phyloP scores from a whole-genome alignment of 2,329 filamentous ascomycete species.

The Microdochium bolleyi region DNA sequence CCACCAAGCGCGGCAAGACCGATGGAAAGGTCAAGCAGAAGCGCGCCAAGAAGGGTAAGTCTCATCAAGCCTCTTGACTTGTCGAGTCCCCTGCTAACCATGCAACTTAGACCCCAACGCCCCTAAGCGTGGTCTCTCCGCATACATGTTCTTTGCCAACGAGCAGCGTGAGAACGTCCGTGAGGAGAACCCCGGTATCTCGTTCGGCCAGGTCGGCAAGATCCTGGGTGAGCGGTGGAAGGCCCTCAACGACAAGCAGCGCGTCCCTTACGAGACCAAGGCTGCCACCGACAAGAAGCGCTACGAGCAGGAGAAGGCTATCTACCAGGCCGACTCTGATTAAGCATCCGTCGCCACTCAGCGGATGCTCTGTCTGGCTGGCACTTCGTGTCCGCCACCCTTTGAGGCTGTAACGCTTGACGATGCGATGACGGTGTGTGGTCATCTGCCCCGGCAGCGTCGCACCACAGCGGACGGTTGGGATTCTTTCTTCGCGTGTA shows the following conservation, averaged over 20 bases:
- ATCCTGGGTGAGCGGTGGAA: conserved; percentile 98
- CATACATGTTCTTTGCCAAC: conserved; percentile 99
- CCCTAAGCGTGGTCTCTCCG: conserved; percentile 97
- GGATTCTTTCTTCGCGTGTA: conserved; percentile 17
- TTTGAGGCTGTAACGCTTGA: not conserved
- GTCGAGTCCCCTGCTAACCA: not conserved
- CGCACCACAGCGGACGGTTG: conserved; percentile 12
- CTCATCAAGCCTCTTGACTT: not conserved
- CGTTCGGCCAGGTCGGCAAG: conserved; percentile 97
- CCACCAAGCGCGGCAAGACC: conserved; percentile 41
- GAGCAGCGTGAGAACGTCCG: conserved; percentile 98
- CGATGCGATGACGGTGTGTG: conserved; percentile 14
- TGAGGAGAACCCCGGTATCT: conserved; percentile 96
- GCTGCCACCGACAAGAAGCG: conserved; percentile 97
- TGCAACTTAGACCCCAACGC: conserved; percentile 74
- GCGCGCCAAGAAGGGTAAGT: conserved; percentile 49
- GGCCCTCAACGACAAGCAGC: conserved; percentile 88
- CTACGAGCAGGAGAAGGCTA: conserved; percentile 96
- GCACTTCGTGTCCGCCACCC: not conserved
- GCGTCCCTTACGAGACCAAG: conserved; percentile 91
- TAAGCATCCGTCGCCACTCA: conserved; percentile 39
- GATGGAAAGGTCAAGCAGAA: conserved; percentile 48
- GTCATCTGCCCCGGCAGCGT: conserved; percentile 12
- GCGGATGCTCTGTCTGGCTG: not conserved
- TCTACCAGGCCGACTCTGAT: conserved; percentile 50